Conservation (phyloP, 2,329 filamentous ascomycete species). For the Podosphaera xanthii region DNA sequence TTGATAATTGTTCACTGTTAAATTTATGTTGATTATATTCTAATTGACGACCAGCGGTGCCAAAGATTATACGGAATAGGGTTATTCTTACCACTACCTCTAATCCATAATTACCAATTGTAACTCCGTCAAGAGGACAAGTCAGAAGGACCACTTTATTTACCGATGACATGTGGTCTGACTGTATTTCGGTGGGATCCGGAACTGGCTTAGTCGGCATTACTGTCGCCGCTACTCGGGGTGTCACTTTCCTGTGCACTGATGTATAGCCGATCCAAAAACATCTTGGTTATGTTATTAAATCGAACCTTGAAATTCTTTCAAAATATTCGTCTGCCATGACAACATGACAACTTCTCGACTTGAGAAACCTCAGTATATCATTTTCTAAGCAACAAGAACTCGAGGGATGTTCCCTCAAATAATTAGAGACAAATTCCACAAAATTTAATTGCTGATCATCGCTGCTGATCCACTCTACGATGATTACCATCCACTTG, state of each 20-base stretch:
- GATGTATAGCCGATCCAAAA: conserved; percentile 67
- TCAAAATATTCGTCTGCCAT: conserved; percentile 32
- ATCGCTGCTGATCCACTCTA: conserved; percentile 76
- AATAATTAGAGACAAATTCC: background rate
- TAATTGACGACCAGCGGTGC: conserved; percentile 26
- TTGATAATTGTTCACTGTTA: background rate
- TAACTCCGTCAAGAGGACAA: too few species aligned
- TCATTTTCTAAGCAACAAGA: conserved; percentile 7
- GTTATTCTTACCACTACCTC: conserved; percentile 24
- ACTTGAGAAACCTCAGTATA: conserved; percentile 23
- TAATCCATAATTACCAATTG: conserved; percentile 2
- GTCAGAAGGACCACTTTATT: too few species aligned
- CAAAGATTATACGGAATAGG: conserved; percentile 37
- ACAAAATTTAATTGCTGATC: conserved; percentile 30
- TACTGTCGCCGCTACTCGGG: conserved; percentile 53
- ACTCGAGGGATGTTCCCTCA: background rate
- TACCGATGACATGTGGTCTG: too few species aligned
- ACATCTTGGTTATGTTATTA: conserved; percentile 56
- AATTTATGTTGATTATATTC: background rate
- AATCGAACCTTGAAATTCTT: conserved; percentile 31
- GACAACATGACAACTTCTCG: conserved; percentile 39
- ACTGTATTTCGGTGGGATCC: conserved; percentile 19
- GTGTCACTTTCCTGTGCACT: conserved; percentile 45
- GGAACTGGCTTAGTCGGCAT: conserved; percentile 83
- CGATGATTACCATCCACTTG: conserved; percentile 54